Percentiles rank a stretch among this genome's conserved stretches.
phyloP scores from a whole-genome alignment of 2,329 filamentous ascomycete genomes.

The Curvularia sp. region DNA sequence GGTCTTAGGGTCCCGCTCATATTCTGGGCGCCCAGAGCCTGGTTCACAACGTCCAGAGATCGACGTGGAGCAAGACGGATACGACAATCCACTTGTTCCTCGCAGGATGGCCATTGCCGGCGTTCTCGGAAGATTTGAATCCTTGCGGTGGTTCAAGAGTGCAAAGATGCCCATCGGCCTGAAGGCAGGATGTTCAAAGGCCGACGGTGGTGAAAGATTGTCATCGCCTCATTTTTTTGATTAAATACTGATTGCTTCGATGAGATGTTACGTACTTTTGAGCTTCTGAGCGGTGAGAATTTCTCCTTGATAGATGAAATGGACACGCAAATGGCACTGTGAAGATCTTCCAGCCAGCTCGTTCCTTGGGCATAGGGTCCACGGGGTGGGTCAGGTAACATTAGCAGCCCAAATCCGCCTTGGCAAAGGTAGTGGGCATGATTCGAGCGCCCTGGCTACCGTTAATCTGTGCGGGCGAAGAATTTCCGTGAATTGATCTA shows the following conservation, averaged over 20 bases:
- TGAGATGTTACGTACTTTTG: not conserved
- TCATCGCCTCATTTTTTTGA: not conserved
- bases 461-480: slow-evolving; percentile 9
- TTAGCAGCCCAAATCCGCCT: slow-evolving; percentile 6
- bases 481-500: slow-evolving; percentile 13
- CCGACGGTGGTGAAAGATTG: not conserved
- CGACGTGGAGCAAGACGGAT: slow-evolving; percentile 1
- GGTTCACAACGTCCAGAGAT: not conserved
- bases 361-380: not conserved
- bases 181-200: not conserved
- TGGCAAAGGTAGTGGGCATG: slow-evolving; percentile 2
- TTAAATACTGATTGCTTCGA: not conserved
- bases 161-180: not conserved
- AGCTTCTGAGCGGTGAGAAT: not conserved
- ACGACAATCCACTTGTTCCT: not conserved
- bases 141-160: not conserved
- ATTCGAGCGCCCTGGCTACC: not conserved
- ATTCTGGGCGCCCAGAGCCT: not conserved
- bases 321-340: not conserved
- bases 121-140: not conserved
- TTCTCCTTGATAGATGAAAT: not conserved
- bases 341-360: not conserved
- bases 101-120: not conserved
- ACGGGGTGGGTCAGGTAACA: not conserved
- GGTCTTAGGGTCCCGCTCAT: not conserved